A percentile compares a stretch with the other conserved stretches of the same genome.
Evolutionary conservation across 306 rosid species (phyloP).

Genomic region (Vigna angularis): DNA sequence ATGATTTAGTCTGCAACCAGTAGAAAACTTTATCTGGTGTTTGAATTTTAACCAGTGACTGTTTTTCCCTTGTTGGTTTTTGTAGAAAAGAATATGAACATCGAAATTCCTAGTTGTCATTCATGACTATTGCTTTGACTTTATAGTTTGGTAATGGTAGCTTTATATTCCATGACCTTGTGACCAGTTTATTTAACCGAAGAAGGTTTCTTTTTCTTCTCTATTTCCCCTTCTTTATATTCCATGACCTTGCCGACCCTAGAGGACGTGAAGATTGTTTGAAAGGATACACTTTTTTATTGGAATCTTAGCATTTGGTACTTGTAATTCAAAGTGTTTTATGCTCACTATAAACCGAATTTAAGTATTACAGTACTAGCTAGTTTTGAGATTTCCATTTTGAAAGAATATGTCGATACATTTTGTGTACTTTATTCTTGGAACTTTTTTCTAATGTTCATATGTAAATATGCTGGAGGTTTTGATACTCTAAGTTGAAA

Average conservation of each 20-base stretch:
- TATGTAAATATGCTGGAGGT: conserved; percentile 20
- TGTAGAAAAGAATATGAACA: conserved; percentile 66
- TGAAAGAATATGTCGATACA: conserved; percentile 10
- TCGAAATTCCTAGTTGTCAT: conserved; percentile 69
- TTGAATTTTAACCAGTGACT: conserved; percentile 49
- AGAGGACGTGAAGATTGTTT: conserved; percentile 77
- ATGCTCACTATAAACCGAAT: conserved; percentile 9
- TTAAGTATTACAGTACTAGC: conserved; percentile 1
- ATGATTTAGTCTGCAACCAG: conserved; percentile 26
- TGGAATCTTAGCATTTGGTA: conserved; percentile 70
- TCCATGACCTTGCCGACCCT: conserved; percentile 73
- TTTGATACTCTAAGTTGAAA: conserved; percentile 27
- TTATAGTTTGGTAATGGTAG: conserved; percentile 30
- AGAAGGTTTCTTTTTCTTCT: conserved; percentile 36
- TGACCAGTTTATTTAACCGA: conserved; percentile 39
- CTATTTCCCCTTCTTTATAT: conserved; percentile 39
- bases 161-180: conserved; percentile 37
- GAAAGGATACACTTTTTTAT: conserved; percentile 74
- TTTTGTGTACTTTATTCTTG: conserved; percentile 19
- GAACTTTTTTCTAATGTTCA: not conserved
- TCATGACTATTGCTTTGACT: conserved; percentile 64
- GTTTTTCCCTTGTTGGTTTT: conserved; percentile 59
- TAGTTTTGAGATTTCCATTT: conserved; percentile 28
- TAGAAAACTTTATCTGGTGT: not conserved
- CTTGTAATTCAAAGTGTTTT: conserved; percentile 18